Evolutionary conservation across 1,284 basidiomycete genomes (phyloP).

Genomic region (Coriolopsis trogii): DNA sequence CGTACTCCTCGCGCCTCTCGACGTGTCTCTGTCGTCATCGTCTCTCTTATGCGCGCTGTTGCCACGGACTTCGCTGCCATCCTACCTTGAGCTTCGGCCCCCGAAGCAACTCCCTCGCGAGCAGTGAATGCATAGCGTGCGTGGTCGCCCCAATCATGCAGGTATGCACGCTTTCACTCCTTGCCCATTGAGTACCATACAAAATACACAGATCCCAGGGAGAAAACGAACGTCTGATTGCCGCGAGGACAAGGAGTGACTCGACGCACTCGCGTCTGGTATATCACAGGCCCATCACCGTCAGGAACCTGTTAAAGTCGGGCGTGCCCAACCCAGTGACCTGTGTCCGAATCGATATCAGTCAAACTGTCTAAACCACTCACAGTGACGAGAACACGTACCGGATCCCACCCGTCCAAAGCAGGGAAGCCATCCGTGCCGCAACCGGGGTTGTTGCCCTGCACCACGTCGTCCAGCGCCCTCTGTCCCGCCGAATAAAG

Average conservation of each 20-base stretch:
- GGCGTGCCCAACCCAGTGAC: conserved; percentile 68
- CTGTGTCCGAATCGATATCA: conserved; percentile 28
- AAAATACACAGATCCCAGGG: not conserved
- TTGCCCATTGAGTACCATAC: not conserved
- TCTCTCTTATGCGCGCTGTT: no score
- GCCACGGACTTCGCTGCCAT: not conserved
- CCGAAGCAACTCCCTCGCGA: no score
- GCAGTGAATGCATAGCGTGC: no score
- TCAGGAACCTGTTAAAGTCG: conserved; percentile 55
- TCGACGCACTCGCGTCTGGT: not conserved
- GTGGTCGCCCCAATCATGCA: no score
- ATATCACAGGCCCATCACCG: conserved; percentile 5
- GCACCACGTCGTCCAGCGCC: conserved; percentile 62
- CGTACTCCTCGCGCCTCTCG: not conserved
- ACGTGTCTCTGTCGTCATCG: no score
- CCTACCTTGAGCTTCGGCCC: no score
- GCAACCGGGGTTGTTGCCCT: conserved; percentile 45
- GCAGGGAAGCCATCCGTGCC: conserved; percentile 50
- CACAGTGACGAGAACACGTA: conserved; percentile 31
- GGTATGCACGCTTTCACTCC: no score
- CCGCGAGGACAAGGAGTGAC: not conserved
- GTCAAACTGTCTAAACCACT: not conserved
- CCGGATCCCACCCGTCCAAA: conserved; percentile 60
- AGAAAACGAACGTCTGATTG: not conserved
- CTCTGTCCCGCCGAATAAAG: conserved; percentile 49